A percentile compares a stretch with the other conserved stretches of the same genome.
Evolutionary conservation across 1,284 basidiomycete species (phyloP).

Genomic region (Cryptococcus hybrid): DNA sequence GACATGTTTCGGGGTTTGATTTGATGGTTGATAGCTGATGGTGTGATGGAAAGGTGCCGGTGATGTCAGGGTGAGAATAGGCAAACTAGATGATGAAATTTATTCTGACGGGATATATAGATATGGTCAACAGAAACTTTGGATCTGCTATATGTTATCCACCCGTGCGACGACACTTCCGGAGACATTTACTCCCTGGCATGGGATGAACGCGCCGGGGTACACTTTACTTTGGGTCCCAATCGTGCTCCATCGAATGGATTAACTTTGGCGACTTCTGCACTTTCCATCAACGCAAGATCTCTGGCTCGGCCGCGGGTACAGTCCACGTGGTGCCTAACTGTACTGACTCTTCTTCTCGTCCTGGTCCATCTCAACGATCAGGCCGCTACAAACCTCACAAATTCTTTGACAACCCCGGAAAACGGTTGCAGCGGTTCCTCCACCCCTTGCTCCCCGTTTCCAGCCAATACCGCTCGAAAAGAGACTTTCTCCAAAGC

Average conservation of each 20-base stretch:
- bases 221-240: constrained; percentile 78
- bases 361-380: constrained; percentile 30
- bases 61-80: constrained; percentile 64
- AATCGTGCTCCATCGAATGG: constrained; percentile 88
- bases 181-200: constrained; percentile 89
- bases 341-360: constrained; percentile 8
- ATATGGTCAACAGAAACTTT: constrained; percentile 81
- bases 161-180: constrained; percentile 79
- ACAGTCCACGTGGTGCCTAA: constrained; percentile 32
- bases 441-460: constrained; percentile 15
- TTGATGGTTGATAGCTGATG: background rate
- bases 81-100: background rate
- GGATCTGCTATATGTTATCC: constrained; percentile 69
- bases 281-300: constrained; percentile 20
- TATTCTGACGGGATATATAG: constrained; percentile 46
- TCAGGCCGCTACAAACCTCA: constrained; percentile 45
- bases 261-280: constrained; percentile 57
- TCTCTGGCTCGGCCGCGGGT: constrained; percentile 26
- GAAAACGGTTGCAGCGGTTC: constrained; percentile 21
- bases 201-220: constrained; percentile 67
- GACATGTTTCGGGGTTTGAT: constrained; percentile 1
- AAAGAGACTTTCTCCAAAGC: constrained; percentile 15
- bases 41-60: constrained; percentile 63
- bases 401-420: constrained; percentile 43
- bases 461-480: constrained; percentile 4